Conservation (phyloP, 1,139 yeast species). For the Pichia sp. region DNA sequence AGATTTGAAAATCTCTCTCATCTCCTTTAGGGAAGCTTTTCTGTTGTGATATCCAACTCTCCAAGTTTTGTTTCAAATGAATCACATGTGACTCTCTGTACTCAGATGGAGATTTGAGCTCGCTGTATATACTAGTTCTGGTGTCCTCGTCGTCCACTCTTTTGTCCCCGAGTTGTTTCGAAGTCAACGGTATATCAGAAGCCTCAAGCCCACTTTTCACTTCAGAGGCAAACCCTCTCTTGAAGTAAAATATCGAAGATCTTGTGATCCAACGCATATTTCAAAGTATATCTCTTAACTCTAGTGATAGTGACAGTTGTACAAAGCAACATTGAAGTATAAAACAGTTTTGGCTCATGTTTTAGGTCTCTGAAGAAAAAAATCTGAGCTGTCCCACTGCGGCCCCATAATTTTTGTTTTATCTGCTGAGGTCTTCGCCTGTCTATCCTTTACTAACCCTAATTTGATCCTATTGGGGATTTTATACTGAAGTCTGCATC, state of each 20-base stretch:
- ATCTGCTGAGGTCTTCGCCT: background rate
- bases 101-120: background rate
- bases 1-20: background rate
- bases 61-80: slow-evolving; percentile 3
- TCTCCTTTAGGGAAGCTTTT: background rate
- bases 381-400: too few species aligned
- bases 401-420: background rate
- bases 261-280: background rate
- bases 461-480: background rate
- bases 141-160: background rate
- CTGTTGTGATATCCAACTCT: slow-evolving; percentile 7
- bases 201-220: background rate
- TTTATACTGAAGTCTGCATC: too few species aligned
- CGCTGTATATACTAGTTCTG: background rate
- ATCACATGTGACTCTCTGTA: background rate
- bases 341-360: too few species aligned
- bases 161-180: background rate
- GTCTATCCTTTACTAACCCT: background rate
- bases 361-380: too few species aligned
- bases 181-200: background rate
- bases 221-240: background rate
- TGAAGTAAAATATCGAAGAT: background rate
- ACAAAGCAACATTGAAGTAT: too few species aligned
- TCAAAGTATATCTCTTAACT: background rate
- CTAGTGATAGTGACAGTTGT: too few species aligned